Evolutionary conservation across 1,139 yeast species (phyloP), one percentile per base, ranked within the genome.

Genomic region (Suhomyces maxii): DNA sequence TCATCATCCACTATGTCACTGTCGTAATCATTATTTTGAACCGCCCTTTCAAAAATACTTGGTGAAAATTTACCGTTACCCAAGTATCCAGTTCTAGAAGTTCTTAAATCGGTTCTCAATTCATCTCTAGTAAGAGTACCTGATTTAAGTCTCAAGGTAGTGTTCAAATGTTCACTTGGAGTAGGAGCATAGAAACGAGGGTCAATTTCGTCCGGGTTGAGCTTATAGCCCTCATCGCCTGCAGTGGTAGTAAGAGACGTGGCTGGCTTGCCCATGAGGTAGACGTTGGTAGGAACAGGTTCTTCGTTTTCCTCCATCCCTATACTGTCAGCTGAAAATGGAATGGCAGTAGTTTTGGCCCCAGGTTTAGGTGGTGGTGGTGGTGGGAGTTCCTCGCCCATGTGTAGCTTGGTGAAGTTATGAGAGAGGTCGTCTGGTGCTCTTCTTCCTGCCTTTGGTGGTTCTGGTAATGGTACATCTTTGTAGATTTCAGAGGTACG

Each of bases 121-220:
- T 64, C 69, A 5, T 57, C 53, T 13, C 51, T 48, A 3, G 57
- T 56, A 10, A 53, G 53, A 49, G 53, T 49, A 1, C 67, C 67
- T 39, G 54, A 55, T 43, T 60, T 61, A 25, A 67, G 54, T 28
- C 66, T 52, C 41, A 60, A 52, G 10, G 53, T 52, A 37, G 55
- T 48, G 35, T 61, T 61, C 25, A 69, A 57, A 48, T 73, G 76
- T 50, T 72, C 77, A 26, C 66, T 62, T 2, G 81, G 82, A 0
- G 77, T 67, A 4, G 81, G 81, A 2, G 81, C 80, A 53, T 72
- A 70, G 53, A 62, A 73, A 47, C 63, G 63, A 1, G 80, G 78
- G 51, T 74, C 76, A 6, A 76, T 70, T 46, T 74, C 79, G 49
- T 73, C 64, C 1, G 62, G 61, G 36, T 64, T 59, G 14, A 60